These are phyloP conservation scores for Apiotrichum siamense DNA, from an alignment of 1,284 basidiomycete genomes.

Conservation along the genomic window DNA sequence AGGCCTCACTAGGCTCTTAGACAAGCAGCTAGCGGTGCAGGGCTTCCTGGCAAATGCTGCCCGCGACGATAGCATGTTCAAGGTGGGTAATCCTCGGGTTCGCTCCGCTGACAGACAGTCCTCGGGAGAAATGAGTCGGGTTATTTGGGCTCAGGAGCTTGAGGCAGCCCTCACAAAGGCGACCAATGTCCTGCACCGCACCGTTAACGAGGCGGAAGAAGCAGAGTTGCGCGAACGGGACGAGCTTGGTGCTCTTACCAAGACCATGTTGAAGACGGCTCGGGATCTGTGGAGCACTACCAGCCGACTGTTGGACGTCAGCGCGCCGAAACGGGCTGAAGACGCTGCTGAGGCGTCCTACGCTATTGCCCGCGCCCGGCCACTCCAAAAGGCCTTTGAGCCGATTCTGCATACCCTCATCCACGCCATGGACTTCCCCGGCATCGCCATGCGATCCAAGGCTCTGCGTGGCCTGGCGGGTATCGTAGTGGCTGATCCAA, in stretches of 20 bases:
- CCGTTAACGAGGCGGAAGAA: slow-evolving; percentile 23
- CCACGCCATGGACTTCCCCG: slow-evolving; percentile 66
- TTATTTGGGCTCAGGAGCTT: slow-evolving; percentile 38
- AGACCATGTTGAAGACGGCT: slow-evolving; percentile 18
- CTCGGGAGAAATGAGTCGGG: slow-evolving; percentile 28
- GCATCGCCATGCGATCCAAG: slow-evolving; percentile 83
- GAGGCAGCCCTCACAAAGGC: slow-evolving; percentile 24
- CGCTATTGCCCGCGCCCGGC: slow-evolving; percentile 67
- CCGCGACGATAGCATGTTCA: slow-evolving; percentile 33
- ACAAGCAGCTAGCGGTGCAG: slow-evolving; percentile 49
- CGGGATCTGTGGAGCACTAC: slow-evolving; percentile 31
- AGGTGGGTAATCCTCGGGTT: slow-evolving; percentile 15
- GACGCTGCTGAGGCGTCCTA: slow-evolving; percentile 50
- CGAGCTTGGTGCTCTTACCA: slow-evolving; percentile 21
- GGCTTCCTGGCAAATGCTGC: slow-evolving; percentile 36
- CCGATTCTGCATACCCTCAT: slow-evolving; percentile 72
- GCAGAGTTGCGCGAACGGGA: slow-evolving; percentile 19
- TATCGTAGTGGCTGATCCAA: slow-evolving; percentile 77
- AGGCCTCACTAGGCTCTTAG: slow-evolving; percentile 56
- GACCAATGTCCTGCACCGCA: slow-evolving; percentile 27
- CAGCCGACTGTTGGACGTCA: slow-evolving; percentile 33
- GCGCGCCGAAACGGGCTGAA: slow-evolving; percentile 29
- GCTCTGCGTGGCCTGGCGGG: slow-evolving; percentile 77
- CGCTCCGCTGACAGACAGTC: slow-evolving; percentile 14
- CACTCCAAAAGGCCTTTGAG: slow-evolving; percentile 67